Conservation (phyloP, 108 stramenopile species). For the Nitzschia sp. region DNA sequence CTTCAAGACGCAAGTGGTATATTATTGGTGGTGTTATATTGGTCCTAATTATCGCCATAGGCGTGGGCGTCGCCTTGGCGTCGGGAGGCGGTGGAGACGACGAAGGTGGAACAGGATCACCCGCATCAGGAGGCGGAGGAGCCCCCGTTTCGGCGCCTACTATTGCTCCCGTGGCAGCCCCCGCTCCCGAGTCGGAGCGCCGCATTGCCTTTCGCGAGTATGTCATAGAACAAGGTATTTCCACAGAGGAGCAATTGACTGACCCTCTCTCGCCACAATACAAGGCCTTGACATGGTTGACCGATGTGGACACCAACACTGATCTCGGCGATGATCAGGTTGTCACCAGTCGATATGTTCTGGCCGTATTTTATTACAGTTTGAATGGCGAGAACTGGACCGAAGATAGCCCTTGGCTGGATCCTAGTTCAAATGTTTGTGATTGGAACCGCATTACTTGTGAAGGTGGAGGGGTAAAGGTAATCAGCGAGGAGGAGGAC, state of each 20-base stretch:
- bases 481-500: background rate
- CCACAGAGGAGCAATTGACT: background rate
- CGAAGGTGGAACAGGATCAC: background rate
- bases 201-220: background rate
- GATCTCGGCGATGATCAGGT: background rate
- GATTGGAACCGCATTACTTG: background rate
- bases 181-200: background rate
- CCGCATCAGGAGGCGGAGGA: background rate
- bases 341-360: background rate
- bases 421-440: background rate
- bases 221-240: background rate
- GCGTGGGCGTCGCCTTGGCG: background rate
- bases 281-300: slow-evolving; percentile 1
- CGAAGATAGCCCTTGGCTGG: background rate
- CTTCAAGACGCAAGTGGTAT: background rate
- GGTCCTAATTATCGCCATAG: background rate
- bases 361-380: slow-evolving; percentile 15
- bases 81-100: background rate
- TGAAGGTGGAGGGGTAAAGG: background rate
- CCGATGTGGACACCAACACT: background rate
- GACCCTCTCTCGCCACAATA: background rate
- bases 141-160: background rate
- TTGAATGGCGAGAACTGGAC: background rate
- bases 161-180: background rate
- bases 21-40: slow-evolving; percentile 1